A percentile compares a stretch with the other conserved stretches of the same genome.
Conservation (phyloP, 352 stramenopile genomes). For the Plasmopara halstedii region DNA sequence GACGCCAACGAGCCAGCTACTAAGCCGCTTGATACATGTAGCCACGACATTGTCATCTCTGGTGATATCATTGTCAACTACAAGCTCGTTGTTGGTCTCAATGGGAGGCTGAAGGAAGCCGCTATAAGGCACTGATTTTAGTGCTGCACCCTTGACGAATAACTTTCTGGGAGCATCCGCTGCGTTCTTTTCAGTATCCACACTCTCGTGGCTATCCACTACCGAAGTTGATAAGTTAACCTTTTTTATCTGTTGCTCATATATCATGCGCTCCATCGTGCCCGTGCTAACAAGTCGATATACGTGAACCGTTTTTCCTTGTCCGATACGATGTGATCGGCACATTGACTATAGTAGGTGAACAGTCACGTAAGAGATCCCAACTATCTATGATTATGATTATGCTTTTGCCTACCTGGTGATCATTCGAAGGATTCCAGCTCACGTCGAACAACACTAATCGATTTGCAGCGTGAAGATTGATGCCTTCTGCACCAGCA, state of each 20-base stretch:
- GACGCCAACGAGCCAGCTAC: slow-evolving; percentile 52
- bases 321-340: slow-evolving; percentile 86
- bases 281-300: slow-evolving; percentile 89
- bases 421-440: slow-evolving; percentile 89
- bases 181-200: not conserved
- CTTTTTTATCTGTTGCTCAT: slow-evolving; percentile 87
- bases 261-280: slow-evolving; percentile 91
- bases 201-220: slow-evolving; percentile 43
- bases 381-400: not conserved
- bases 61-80: slow-evolving; percentile 30
- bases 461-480: slow-evolving; percentile 83
- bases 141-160: slow-evolving; percentile 2
- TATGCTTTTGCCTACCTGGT: slow-evolving; percentile 44
- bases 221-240: slow-evolving; percentile 70
- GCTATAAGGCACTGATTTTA: slow-evolving; percentile 26
- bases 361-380: slow-evolving; percentile 7
- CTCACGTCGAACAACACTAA: slow-evolving; percentile 89
- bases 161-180: not conserved
- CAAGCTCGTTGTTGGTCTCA: slow-evolving; percentile 16
- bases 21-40: slow-evolving; percentile 44
- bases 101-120: slow-evolving; percentile 51
- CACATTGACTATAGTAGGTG: slow-evolving; percentile 76
- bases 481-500: slow-evolving; percentile 83
- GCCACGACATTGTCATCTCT: slow-evolving; percentile 49
- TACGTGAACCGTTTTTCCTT: slow-evolving; percentile 85